Base-by-base conservation (phyloP, 2,329 filamentous ascomycete genomes). In the Graphium sp. region DNA sequence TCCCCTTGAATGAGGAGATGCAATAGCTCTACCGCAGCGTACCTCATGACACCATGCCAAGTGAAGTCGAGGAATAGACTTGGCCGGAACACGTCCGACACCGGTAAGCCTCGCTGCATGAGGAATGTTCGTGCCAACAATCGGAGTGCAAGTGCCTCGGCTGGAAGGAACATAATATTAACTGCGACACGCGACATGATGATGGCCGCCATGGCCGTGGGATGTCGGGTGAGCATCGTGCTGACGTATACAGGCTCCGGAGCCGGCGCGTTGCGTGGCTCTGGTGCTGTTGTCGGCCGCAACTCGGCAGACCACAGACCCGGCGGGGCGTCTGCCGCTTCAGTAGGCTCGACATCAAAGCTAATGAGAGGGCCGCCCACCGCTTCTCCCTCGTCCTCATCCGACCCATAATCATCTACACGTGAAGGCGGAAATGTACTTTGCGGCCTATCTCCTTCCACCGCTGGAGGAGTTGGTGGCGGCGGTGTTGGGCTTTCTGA, bases 261-360 rank as follows among this genome's bases (percentile, higher is more conserved):
- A 6, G 52, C 50, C 22, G 41, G 45, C 13, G 43, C 32, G 18
- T 30, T 35, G 23, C 43, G 43, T 10, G 43, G 27, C 20, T 56
- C 52, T 4, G 41, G 32, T 2, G 46, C 46, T 16, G 48, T 45
- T 34, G 59, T 70, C 3, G 66, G 63, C 1, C 66, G 57, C 12
- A 72, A 44, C 39, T 73, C 67, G 9, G 67, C 66, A 4, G 62
- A 66, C 67, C 67, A 73, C 2, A 65, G 43, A 10, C 62, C 66
- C 2, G 59, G 49, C 2, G 60, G 59, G 3, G 55, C 53, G 26
- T 66, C 61, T 4, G 52, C 56, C 1, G 62, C 51, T 26, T 70
- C 66, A 4, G 57, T 61, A 1, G 66, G 60, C 35, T 73, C 67
- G 17, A 72, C 65, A 32, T 73, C 67, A 32, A 73, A 71, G 36